phyloP scores from a whole-genome alignment of 2,329 filamentous ascomycete species.

The Plectosphaerella sp. region DNA sequence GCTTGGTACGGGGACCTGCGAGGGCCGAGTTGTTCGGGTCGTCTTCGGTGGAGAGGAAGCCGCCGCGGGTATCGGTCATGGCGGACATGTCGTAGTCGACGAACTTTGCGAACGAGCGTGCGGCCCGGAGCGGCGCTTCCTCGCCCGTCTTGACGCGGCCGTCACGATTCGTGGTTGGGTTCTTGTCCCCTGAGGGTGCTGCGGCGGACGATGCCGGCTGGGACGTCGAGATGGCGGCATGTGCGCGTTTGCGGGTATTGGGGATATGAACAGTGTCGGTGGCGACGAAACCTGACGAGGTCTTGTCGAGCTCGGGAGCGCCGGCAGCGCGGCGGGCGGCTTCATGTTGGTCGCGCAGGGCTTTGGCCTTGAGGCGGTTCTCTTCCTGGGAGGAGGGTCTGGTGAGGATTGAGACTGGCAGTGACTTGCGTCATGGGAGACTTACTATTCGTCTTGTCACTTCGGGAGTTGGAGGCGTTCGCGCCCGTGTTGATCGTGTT shows the following conservation, averaged over 20 bases:
- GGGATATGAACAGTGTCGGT: constrained; percentile 58
- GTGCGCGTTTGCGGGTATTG: constrained; percentile 64
- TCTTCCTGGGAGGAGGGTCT: constrained; percentile 60
- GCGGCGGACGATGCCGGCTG: neutral
- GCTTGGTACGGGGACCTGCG: constrained; percentile 35
- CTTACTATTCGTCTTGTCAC: constrained; percentile 51
- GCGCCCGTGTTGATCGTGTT: constrained; percentile 26
- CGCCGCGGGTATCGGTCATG: constrained; percentile 97
- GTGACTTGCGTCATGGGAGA: constrained; percentile 2
- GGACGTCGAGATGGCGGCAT: constrained; percentile 53
- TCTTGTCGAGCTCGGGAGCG: constrained; percentile 37
- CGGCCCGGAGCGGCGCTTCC: constrained; percentile 57
- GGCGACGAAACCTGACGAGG: constrained; percentile 66
- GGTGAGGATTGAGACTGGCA: neutral
- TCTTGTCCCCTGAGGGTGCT: constrained; percentile 22
- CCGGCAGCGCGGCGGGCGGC: constrained; percentile 51
- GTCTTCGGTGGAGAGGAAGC: constrained; percentile 86
- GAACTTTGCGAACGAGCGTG: constrained; percentile 85
- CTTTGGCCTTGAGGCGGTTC: constrained; percentile 83
- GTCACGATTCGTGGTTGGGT: constrained; percentile 63
- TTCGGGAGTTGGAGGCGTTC: constrained; percentile 49
- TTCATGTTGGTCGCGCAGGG: constrained; percentile 69
- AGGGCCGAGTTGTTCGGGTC: constrained; percentile 83
- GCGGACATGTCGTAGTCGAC: constrained; percentile 98
- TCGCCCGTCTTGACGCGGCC: constrained; percentile 48